A percentile compares a stretch with the other conserved stretches of the same genome.
Evolutionary conservation across 2,329 filamentous ascomycete species (phyloP).

Genomic region (Cladophialophora carrionii): DNA sequence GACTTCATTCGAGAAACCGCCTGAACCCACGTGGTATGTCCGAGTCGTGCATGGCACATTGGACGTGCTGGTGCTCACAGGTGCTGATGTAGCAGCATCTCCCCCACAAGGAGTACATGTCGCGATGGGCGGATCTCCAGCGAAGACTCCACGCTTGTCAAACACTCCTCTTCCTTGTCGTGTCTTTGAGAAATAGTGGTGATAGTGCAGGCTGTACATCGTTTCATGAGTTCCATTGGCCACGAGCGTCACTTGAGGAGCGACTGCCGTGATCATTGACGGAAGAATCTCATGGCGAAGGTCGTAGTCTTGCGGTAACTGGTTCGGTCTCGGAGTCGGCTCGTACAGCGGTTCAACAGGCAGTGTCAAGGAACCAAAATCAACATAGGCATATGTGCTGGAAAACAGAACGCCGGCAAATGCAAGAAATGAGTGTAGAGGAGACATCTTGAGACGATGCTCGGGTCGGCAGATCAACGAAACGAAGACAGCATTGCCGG

Average conservation of each 20-base stretch:
- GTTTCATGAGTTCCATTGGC: slow-evolving; percentile 31
- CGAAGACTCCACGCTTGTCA: slow-evolving; percentile 34
- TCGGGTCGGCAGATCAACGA: neutral
- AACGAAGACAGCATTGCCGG: neutral
- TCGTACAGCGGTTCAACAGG: slow-evolving; percentile 21
- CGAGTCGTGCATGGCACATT: slow-evolving; percentile 25
- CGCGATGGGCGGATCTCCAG: slow-evolving; percentile 31
- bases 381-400: slow-evolving; percentile 27
- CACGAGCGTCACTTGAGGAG: slow-evolving; percentile 28
- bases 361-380: slow-evolving; percentile 33
- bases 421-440: slow-evolving; percentile 16
- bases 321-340: slow-evolving; percentile 33
- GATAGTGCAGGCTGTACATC: slow-evolving; percentile 35
- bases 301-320: slow-evolving; percentile 28
- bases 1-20: neutral
- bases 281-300: slow-evolving; percentile 31
- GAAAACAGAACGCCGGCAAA: slow-evolving; percentile 22
- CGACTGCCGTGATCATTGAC: slow-evolving; percentile 36
- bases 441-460: slow-evolving; percentile 16
- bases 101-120: slow-evolving; percentile 35
- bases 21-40: slow-evolving; percentile 25
- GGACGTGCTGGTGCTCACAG: slow-evolving; percentile 8
- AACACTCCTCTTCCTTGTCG: slow-evolving; percentile 29
- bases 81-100: slow-evolving; percentile 1
- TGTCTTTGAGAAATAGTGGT: slow-evolving; percentile 31